phyloP scores from a whole-genome alignment of 495 filamentous ascomycete genomes.

The Glonium stellatum region DNA sequence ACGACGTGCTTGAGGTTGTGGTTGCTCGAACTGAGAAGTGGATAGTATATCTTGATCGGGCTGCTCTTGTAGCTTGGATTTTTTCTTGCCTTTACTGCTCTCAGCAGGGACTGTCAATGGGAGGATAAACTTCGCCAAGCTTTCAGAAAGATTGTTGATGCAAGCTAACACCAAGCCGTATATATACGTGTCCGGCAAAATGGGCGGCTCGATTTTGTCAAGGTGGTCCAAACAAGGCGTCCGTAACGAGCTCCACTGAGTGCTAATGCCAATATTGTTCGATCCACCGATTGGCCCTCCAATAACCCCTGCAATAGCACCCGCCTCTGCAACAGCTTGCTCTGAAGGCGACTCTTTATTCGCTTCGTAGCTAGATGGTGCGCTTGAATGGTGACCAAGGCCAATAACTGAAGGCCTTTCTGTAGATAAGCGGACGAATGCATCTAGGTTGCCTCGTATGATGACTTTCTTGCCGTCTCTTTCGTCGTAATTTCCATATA shows the following conservation, averaged over 20 bases:
- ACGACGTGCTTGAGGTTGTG: neutral
- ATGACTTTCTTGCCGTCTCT: slow-evolving; percentile 66
- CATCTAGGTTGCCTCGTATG: slow-evolving; percentile 70
- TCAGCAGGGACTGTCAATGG: slow-evolving; percentile 74
- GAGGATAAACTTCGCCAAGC: slow-evolving; percentile 84
- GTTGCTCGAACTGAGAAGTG: neutral
- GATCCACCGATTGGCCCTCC: slow-evolving; percentile 54
- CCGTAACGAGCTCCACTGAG: slow-evolving; percentile 80
- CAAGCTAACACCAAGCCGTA: slow-evolving; percentile 86
- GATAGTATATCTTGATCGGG: slow-evolving; percentile 3
- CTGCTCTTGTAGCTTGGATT: slow-evolving; percentile 22
- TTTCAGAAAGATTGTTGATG: slow-evolving; percentile 80
- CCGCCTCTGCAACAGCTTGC: slow-evolving; percentile 78
- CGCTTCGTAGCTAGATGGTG: slow-evolving; percentile 48
- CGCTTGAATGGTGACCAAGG: slow-evolving; percentile 75
- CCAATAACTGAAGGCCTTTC: slow-evolving; percentile 87
- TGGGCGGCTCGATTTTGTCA: slow-evolving; percentile 81
- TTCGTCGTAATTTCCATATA: slow-evolving; percentile 74
- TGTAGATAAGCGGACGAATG: slow-evolving; percentile 79
- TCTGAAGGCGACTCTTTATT: slow-evolving; percentile 51
- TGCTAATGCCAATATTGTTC: slow-evolving; percentile 60
- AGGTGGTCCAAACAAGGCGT: slow-evolving; percentile 89
- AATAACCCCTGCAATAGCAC: slow-evolving; percentile 82
- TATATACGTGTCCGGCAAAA: slow-evolving; percentile 83
- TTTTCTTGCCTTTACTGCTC: slow-evolving; percentile 41